phyloP scores from a whole-genome alignment of 805 yeast genomes.

The Candida jianshihensis region DNA sequence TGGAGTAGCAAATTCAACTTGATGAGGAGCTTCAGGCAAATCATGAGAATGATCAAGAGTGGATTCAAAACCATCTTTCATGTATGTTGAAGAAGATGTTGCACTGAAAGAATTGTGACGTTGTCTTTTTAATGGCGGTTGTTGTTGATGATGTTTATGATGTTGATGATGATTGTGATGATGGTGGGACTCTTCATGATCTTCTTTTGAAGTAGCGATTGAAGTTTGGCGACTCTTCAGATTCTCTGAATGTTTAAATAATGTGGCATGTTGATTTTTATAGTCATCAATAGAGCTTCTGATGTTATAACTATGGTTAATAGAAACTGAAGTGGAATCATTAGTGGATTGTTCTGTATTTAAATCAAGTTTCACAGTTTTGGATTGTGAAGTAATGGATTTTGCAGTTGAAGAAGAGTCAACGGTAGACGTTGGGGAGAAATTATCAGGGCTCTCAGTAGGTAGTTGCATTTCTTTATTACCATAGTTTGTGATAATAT shows the following conservation, averaged over 20 bases:
- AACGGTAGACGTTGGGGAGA: background rate
- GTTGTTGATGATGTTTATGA: background rate
- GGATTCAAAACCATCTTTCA: slow-evolving; percentile 7
- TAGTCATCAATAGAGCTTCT: slow-evolving; percentile 11
- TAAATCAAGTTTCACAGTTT: no score
- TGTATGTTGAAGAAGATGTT: slow-evolving; percentile 31
- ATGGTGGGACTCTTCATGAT: no score
- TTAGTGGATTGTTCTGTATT: no score
- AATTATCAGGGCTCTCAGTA: slow-evolving; percentile 12
- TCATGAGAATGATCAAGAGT: slow-evolving; percentile 6
- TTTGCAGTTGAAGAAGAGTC: no score
- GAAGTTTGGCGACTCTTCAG: slow-evolving; percentile 5
- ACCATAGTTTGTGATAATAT: slow-evolving; percentile 31
- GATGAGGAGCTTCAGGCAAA: slow-evolving; percentile 46
- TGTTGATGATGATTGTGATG: background rate
- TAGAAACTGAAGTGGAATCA: background rate
- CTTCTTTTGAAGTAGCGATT: background rate
- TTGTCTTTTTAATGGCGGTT: slow-evolving; percentile 19
- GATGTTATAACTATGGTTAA: background rate
- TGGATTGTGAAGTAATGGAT: no score
- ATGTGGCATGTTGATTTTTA: slow-evolving; percentile 19
- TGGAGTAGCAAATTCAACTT: slow-evolving; percentile 79
- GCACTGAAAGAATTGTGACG: slow-evolving; percentile 42
- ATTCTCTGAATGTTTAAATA: slow-evolving; percentile 22
- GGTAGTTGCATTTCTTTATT: slow-evolving; percentile 33